phyloP scores from a whole-genome alignment of 2,329 filamentous ascomycete genomes.

The Madurella fahalii region DNA sequence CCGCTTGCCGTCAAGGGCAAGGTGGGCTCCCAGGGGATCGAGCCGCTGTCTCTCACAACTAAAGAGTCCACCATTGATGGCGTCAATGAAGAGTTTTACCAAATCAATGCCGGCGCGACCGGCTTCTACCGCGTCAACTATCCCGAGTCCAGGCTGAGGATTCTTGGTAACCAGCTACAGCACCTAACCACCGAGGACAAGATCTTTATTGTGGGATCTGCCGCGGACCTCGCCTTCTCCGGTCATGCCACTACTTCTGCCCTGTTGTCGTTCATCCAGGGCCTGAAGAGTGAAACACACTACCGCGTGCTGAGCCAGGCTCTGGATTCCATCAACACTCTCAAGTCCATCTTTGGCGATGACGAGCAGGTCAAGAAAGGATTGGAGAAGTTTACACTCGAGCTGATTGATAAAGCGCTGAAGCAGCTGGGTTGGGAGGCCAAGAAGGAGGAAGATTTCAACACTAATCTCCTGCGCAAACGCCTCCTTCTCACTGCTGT shows the following conservation, averaged over 20 bases:
- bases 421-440: conserved; percentile 85
- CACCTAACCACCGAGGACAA: conserved; percentile 81
- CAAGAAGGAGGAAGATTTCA: conserved; percentile 71
- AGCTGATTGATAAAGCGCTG: conserved; percentile 69
- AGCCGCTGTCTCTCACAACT: conserved; percentile 64
- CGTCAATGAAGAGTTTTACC: conserved; percentile 79
- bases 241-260: conserved; percentile 79
- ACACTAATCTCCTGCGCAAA: conserved; percentile 77
- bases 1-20: conserved; percentile 82
- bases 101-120: conserved; percentile 84
- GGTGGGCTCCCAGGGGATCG: conserved; percentile 56
- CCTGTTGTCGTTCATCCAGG: conserved; percentile 76
- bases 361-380: conserved; percentile 68
- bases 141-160: conserved; percentile 73
- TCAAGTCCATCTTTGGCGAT: conserved; percentile 81
- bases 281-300: conserved; percentile 76
- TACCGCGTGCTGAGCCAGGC: conserved; percentile 89
- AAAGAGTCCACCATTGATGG: conserved; percentile 75
- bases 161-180: conserved; percentile 72
- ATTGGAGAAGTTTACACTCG: conserved; percentile 73
- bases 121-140: conserved; percentile 94
- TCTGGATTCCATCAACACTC: conserved; percentile 66
- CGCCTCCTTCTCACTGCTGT: conserved; percentile 74
- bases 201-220: conserved; percentile 87
- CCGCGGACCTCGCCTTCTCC: conserved; percentile 81